Base-by-base conservation (phyloP, 2,329 filamentous ascomycete genomes). In the Knufia fluminis region DNA sequence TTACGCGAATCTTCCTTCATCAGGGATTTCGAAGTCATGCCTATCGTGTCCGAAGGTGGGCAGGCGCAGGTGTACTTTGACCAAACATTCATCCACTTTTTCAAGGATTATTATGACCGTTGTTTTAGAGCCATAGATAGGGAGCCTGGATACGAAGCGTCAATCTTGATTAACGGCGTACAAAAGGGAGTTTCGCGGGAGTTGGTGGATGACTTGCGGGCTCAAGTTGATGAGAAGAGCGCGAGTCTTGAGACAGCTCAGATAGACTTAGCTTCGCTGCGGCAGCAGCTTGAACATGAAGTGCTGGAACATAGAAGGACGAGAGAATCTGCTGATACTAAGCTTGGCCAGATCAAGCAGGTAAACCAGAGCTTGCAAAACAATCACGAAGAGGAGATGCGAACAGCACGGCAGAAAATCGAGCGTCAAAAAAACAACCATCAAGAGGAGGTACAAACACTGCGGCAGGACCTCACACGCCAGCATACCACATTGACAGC, bases 21-120 rank as follows among this genome's bases (percentile, higher is more conserved):
- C 45, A 81, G 92, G 32, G 89, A 98, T 62, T 96, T 91, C 58
- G 92, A 97, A 61, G 85, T 96, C 19, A 72, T 85, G 8, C 81
- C 86, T 1, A 86, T 89, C 59, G 54, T 70, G 59, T 42, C 77
- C 66, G 59, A 71, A 48, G 71, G 73, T 65, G 78, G 67, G 57
- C 65, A 90, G 6, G 85, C 89, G 1, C 83, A 90, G 45, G 85
- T 95, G 1, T 94, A 81, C 63, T 92, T 97, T 55, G 89, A 95
- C 58, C 76, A 79, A 41, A 79, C 79, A 0, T 97, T 96, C 65
- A 82, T 98, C 49, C 86, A 96, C 52, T 95, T 97, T 60, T 79
- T 96, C 60, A 96, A 96, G 62, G 90, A 97, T 61, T 95, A 95
- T 62, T 97, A 94, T 63, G 91, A 86, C 60, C 83, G 90, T 7